Conservation (phyloP, 1,284 basidiomycete genomes). For the Ganoderma lingzhi region DNA sequence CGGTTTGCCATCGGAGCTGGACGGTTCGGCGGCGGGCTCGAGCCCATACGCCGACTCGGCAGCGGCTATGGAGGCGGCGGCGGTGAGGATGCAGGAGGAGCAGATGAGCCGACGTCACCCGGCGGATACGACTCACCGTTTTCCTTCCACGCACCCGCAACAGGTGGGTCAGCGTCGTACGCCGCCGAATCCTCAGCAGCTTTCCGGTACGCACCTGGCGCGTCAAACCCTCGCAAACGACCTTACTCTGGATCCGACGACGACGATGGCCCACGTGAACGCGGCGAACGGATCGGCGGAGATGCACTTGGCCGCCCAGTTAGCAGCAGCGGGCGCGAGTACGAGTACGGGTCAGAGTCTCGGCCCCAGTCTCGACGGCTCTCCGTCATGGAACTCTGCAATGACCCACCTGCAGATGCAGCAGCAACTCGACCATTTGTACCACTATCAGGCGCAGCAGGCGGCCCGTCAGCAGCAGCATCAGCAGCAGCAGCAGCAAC, state of each 20-base stretch:
- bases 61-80: slow-evolving; percentile 34
- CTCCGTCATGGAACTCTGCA: slow-evolving; percentile 87
- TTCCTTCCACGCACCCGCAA: slow-evolving; percentile 75
- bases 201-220: slow-evolving; percentile 27
- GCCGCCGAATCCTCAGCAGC: slow-evolving; percentile 46
- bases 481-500: slow-evolving; percentile 35
- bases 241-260: slow-evolving; percentile 59
- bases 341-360: slow-evolving; percentile 73
- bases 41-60: slow-evolving; percentile 37
- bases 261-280: slow-evolving; percentile 50
- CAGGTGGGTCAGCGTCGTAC: slow-evolving; percentile 48
- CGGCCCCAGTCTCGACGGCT: slow-evolving; percentile 79
- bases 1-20: slow-evolving; percentile 48
- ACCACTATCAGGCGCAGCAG: slow-evolving; percentile 39
- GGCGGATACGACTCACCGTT: slow-evolving; percentile 66
- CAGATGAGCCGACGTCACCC: slow-evolving; percentile 39
- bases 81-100: slow-evolving; percentile 38
- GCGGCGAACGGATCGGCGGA: slow-evolving; percentile 38
- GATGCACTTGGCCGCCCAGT: slow-evolving; percentile 42
- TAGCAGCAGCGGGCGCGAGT: slow-evolving; percentile 44
- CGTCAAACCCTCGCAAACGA: slow-evolving; percentile 65
- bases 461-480: slow-evolving; percentile 17
- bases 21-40: slow-evolving; percentile 41
- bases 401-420: slow-evolving; percentile 56
- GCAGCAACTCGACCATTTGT: slow-evolving; percentile 43